A percentile compares a stretch with the other conserved stretches of the same genome.
Conservation (phyloP, 2,329 filamentous ascomycete genomes). For the Alternaria viburni region DNA sequence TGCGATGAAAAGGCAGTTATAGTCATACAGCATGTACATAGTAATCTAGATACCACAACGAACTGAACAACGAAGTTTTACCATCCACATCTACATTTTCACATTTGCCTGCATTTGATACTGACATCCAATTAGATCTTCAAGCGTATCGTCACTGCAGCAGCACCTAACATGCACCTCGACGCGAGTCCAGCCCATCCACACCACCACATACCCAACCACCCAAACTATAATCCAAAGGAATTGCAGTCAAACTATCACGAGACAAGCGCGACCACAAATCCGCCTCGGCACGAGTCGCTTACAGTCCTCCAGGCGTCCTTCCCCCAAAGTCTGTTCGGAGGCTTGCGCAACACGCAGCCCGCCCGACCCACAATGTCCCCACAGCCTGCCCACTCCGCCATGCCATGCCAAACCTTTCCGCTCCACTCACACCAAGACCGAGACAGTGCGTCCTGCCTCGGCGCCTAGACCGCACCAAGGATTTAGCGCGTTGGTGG, state of each 20-base stretch:
- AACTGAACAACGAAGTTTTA: not conserved
- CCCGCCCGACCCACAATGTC: not conserved
- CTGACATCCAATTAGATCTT: not conserved
- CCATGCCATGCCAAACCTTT: conserved; percentile 20
- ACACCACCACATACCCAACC: not conserved
- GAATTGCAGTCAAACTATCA: not conserved
- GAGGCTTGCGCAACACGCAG: not conserved
- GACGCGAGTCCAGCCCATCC: not conserved
- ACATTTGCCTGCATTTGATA: not conserved
- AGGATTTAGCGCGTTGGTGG: not conserved
- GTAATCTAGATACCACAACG: conserved; percentile 13
- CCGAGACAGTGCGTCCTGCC: conserved; percentile 4
- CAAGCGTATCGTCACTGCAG: not conserved
- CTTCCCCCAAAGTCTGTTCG: not conserved
- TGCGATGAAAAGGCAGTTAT: conserved; percentile 19
- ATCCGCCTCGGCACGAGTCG: not conserved
- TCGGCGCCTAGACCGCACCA: conserved; percentile 23
- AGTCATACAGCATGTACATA: conserved; percentile 11
- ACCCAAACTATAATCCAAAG: not conserved
- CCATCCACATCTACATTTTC: not conserved
- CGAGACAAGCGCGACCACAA: not conserved
- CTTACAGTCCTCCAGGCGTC: not conserved
- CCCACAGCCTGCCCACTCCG: not conserved
- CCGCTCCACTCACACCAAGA: conserved; percentile 23
- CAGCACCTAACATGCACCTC: not conserved